phyloP scores from a whole-genome alignment of 495 filamentous ascomycete genomes.

The Parathielavia hyrcaniae region DNA sequence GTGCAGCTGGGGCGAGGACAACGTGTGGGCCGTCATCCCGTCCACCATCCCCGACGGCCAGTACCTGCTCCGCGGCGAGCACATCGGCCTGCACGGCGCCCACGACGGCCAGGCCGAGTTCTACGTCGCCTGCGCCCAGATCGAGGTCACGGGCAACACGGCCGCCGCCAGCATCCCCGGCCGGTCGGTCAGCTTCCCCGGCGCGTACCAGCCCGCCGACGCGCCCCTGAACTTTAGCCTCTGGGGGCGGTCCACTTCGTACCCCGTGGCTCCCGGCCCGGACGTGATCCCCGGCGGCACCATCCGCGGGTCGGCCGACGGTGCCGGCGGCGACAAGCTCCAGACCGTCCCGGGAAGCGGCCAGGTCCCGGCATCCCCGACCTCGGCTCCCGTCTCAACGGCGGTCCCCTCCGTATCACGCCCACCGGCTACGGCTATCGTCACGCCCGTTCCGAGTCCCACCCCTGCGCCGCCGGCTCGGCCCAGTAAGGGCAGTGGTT shows the following conservation, averaged over 20 bases:
- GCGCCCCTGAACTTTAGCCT: slow-evolving; percentile 1
- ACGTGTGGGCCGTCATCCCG: not conserved
- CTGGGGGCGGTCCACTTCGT: not conserved
- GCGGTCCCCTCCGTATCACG: too few relatives aligned
- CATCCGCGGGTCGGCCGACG: slow-evolving; percentile 2
- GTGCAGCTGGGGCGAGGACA: slow-evolving; percentile 6
- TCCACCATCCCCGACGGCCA: slow-evolving; percentile 2
- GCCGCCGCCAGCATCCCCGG: not conserved
- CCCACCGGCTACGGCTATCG: too few relatives aligned
- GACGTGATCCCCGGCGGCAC: slow-evolving; percentile 7
- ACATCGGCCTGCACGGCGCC: slow-evolving; percentile 2
- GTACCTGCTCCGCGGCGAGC: slow-evolving; percentile 3
- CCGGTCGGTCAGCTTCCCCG: not conserved
- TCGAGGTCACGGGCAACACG: slow-evolving; percentile 1
- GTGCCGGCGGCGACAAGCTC: slow-evolving; percentile 6
- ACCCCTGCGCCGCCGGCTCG: not conserved
- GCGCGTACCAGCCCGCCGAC: not conserved
- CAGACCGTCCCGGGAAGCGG: not conserved
- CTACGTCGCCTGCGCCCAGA: slow-evolving; percentile 3
- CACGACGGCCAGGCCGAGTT: slow-evolving; percentile 7
- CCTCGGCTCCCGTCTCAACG: too few relatives aligned
- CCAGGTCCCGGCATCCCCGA: too few relatives aligned
- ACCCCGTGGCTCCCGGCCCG: not conserved
- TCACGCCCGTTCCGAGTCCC: too few relatives aligned
- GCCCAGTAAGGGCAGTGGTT: not conserved